These are phyloP conservation scores for Suillus spraguei DNA, from an alignment of 768 basidiomycete genomes.

Conservation along the genomic window DNA sequence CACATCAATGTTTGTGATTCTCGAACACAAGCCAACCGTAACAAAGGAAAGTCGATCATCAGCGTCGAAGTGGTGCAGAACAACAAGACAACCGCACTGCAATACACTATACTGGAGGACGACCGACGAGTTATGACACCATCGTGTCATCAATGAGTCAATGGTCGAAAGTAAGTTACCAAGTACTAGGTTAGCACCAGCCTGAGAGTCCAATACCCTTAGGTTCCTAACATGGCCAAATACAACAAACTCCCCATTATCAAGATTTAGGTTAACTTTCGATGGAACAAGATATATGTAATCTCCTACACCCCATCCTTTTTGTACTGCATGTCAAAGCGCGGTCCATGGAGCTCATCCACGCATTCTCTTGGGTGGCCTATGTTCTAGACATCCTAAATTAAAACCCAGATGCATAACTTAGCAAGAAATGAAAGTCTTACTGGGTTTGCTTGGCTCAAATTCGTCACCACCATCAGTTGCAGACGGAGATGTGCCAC, in stretches of 20 bases:
- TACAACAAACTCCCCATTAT: not conserved
- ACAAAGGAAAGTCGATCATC: not conserved
- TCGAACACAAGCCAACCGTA: not conserved
- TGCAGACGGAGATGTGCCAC: constrained; percentile 34
- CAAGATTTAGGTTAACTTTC: constrained; percentile 2
- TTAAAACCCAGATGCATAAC: not conserved
- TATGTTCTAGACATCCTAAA: not conserved
- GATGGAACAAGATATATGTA: constrained; percentile 2
- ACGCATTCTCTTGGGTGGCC: not conserved
- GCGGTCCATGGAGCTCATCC: not conserved
- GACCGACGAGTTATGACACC: not conserved
- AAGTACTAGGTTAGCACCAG: no score
- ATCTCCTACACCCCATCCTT: constrained; percentile 1
- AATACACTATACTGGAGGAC: not conserved
- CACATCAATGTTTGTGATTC: not conserved
- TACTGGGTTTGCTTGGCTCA: constrained; percentile 31
- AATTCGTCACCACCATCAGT: constrained; percentile 30
- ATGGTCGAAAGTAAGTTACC: not conserved
- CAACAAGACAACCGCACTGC: not conserved
- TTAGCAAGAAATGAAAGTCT: constrained; percentile 12
- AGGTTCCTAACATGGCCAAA: not conserved
- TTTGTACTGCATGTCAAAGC: not conserved
- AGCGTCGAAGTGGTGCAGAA: not conserved
- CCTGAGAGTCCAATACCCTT: no score
- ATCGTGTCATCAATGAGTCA: not conserved